Evolutionary conservation across 116 monocot species (phyloP).

Genomic region (Cymodocea nodosa): DNA sequence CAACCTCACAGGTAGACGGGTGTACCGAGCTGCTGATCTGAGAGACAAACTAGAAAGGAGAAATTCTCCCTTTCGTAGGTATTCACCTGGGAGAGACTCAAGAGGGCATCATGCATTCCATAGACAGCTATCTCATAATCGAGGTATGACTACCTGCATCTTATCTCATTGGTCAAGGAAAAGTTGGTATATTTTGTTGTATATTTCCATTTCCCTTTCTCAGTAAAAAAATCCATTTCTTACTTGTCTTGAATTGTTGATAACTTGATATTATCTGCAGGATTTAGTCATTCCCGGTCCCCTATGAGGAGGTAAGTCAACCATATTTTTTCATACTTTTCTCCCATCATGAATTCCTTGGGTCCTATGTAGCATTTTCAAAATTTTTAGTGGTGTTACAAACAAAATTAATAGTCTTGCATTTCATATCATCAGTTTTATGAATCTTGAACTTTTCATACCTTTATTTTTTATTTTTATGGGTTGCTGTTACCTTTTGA

Average conservation of each 20-base stretch:
- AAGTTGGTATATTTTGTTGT: not conserved
- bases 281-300: constrained; percentile 57
- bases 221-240: not conserved
- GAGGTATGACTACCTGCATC: constrained; percentile 29
- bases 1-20: constrained; percentile 51
- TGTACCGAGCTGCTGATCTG: constrained; percentile 57
- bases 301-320: constrained; percentile 34
- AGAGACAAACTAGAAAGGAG: constrained; percentile 83
- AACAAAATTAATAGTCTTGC: not conserved
- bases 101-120: constrained; percentile 41
- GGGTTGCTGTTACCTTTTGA: no score
- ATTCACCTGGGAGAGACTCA: constrained; percentile 68
- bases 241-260: not conserved
- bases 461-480: no score
- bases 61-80: constrained; percentile 58
- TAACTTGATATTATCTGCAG: constrained; percentile 27
- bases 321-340: not conserved
- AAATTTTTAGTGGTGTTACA: not conserved
- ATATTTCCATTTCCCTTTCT: not conserved
- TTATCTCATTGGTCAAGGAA: not conserved
- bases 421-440: not conserved
- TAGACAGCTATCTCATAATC: constrained; percentile 31
- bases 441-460: no score
- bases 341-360: not conserved
- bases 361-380: not conserved